These are phyloP conservation scores for Phellinidium pouzarii DNA, from an alignment of 1,284 basidiomycete species.

Conservation along the genomic window DNA sequence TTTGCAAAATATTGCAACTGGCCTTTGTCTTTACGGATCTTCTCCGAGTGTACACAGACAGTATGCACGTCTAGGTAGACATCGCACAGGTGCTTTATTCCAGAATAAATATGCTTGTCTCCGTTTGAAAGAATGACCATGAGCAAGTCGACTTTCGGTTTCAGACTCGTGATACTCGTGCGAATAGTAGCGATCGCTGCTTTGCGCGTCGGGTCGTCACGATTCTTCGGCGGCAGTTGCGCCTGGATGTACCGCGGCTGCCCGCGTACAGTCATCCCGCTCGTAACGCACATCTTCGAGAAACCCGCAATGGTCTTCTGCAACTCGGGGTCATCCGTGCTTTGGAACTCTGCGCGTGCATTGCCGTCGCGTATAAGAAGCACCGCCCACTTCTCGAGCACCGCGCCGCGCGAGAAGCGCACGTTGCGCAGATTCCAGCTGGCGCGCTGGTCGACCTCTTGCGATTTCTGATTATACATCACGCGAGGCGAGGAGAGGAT, in stretches of 20 bases:
- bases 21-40: slow-evolving; percentile 55
- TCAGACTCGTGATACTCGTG: slow-evolving; percentile 24
- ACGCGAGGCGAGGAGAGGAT: slow-evolving; percentile 55
- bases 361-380: slow-evolving; percentile 55
- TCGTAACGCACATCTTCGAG: slow-evolving; percentile 45
- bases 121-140: slow-evolving; percentile 58
- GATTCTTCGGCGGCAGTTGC: slow-evolving; percentile 38
- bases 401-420: slow-evolving; percentile 50
- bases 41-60: slow-evolving; percentile 59
- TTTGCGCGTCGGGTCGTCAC: slow-evolving; percentile 41
- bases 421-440: slow-evolving; percentile 67
- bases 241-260: slow-evolving; percentile 29
- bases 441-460: slow-evolving; percentile 49
- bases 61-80: slow-evolving; percentile 56
- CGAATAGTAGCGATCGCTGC: slow-evolving; percentile 36
- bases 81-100: slow-evolving; percentile 66
- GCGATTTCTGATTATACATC: slow-evolving; percentile 43
- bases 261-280: slow-evolving; percentile 49
- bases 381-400: slow-evolving; percentile 53
- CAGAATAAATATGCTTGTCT: slow-evolving; percentile 64
- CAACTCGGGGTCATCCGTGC: slow-evolving; percentile 43
- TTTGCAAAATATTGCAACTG: slow-evolving; percentile 72
- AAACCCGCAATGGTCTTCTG: slow-evolving; percentile 42
- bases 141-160: slow-evolving; percentile 29
- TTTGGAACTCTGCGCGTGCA: slow-evolving; percentile 38